A percentile compares a stretch with the other conserved stretches of the same genome.
phyloP scores from a whole-genome alignment of 192 early-diverging fungal species.

The Dimargaris cristalligena region DNA sequence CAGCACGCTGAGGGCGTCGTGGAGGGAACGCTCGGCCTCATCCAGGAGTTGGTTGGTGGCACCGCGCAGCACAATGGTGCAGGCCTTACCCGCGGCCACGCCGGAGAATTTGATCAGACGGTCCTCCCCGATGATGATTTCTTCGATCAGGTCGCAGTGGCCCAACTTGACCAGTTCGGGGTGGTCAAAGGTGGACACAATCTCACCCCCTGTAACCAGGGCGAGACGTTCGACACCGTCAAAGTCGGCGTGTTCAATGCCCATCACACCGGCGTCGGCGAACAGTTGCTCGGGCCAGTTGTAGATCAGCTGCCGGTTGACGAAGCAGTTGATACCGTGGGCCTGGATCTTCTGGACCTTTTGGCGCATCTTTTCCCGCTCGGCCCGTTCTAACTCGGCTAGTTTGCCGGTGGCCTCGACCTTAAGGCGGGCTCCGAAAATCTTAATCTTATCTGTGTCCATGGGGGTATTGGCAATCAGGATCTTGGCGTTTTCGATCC shows the following conservation, averaged over 20 bases:
- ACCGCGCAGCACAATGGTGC: constrained; percentile 93
- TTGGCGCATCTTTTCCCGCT: constrained; percentile 94
- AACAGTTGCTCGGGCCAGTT: constrained; percentile 99
- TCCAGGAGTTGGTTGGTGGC: constrained; percentile 89
- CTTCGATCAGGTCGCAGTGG: constrained; percentile 91
- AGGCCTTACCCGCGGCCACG: constrained; percentile 88
- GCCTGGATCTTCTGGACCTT: constrained; percentile 98
- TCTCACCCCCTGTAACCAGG: constrained; percentile 95
- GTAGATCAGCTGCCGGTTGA: constrained; percentile 99
- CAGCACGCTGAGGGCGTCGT: constrained; percentile 90
- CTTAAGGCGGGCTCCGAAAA: constrained; percentile 93
- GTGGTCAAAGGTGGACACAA: constrained; percentile 95
- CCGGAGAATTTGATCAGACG: constrained; percentile 94
- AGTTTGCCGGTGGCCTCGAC: constrained; percentile 95
- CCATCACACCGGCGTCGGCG: constrained; percentile 90
- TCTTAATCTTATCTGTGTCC: constrained; percentile 99
- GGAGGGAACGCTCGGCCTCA: constrained; percentile 92
- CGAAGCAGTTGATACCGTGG: constrained; percentile 97
- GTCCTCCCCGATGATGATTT: constrained; percentile 98
- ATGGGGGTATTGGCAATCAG: constrained; percentile 98
- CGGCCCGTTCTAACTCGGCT: constrained; percentile 95
- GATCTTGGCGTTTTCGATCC: constrained; percentile 89
- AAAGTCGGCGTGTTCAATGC: constrained; percentile 98
- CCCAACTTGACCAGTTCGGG: constrained; percentile 92
- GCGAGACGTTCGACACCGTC: constrained; percentile 95